phyloP scores from a whole-genome alignment of 2,329 filamentous ascomycete species.

The Sporothrix globosa region DNA sequence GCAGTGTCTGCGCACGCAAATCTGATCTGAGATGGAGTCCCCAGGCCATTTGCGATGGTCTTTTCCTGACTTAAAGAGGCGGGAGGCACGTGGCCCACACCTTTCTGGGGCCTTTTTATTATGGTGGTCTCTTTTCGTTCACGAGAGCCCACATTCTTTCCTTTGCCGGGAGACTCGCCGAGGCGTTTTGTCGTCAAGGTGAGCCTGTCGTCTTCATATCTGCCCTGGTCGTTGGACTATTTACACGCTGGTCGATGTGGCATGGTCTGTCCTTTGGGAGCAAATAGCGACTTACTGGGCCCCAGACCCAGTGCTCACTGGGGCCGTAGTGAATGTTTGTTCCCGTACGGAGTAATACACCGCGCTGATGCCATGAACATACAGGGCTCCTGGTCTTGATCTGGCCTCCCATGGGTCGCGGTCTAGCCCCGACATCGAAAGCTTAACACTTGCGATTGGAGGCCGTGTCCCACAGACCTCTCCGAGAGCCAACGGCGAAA shows the following conservation, averaged over 20 bases:
- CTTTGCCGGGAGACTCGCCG: neutral
- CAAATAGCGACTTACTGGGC: slow-evolving; percentile 6
- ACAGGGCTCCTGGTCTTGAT: slow-evolving; percentile 4
- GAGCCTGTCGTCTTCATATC: slow-evolving; percentile 5
- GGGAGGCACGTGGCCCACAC: neutral
- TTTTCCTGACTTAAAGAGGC: neutral
- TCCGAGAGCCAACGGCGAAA: neutral
- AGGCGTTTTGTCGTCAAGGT: neutral
- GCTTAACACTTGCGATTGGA: slow-evolving; percentile 10
- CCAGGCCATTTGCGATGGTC: neutral
- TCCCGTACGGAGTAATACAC: neutral
- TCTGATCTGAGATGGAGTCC: slow-evolving; percentile 2
- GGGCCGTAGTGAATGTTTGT: neutral
- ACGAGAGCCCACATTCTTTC: neutral
- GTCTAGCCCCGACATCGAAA: neutral
- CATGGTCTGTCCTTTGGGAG: neutral
- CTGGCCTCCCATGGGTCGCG: neutral
- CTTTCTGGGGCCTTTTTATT: neutral
- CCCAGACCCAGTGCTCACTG: neutral
- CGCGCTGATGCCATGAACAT: neutral
- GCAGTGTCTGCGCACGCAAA: neutral
- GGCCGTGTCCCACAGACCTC: neutral
- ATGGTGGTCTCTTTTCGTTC: neutral
- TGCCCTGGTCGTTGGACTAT: neutral
- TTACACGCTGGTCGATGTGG: neutral